These are phyloP conservation scores for Macrophomina phaseolina DNA, from an alignment of 2,329 filamentous ascomycete genomes.

Conservation along the genomic window DNA sequence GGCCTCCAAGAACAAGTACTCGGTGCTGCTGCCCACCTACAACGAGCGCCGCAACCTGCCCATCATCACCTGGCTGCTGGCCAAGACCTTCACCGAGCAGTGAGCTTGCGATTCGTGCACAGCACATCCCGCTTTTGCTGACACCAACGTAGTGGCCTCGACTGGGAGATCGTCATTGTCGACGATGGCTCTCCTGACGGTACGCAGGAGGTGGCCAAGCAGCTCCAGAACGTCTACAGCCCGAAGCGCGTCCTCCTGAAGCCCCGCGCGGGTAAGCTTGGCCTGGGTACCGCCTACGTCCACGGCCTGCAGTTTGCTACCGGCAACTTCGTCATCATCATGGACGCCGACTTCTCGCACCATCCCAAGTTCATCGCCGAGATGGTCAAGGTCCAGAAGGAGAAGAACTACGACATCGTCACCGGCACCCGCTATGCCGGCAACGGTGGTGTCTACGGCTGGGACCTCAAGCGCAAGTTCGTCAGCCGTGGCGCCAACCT, in stretches of 20 bases:
- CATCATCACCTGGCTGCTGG: constrained; percentile 92
- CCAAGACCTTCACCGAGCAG: constrained; percentile 89
- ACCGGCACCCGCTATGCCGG: constrained; percentile 94
- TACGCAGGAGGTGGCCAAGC: constrained; percentile 86
- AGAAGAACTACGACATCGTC: constrained; percentile 89
- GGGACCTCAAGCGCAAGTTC: constrained; percentile 83
- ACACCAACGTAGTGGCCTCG: constrained; percentile 70
- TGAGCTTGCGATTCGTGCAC: constrained; percentile 52
- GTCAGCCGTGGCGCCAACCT: constrained; percentile 89
- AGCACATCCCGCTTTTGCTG: constrained; percentile 61
- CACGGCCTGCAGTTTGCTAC: constrained; percentile 89
- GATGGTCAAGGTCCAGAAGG: constrained; percentile 85
- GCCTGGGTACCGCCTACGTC: constrained; percentile 95
- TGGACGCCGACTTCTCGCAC: constrained; percentile 99
- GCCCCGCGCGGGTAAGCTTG: constrained; percentile 90
- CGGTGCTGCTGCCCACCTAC: constrained; percentile 96
- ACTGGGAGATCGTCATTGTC: constrained; percentile 98
- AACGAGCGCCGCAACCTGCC: constrained; percentile 98
- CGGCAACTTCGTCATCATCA: constrained; percentile 98
- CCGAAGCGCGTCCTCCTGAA: constrained; percentile 79
- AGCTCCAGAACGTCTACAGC: constrained; percentile 85
- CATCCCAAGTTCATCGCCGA: constrained; percentile 98
- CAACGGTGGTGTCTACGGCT: constrained; percentile 85
- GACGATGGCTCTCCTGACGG: constrained; percentile 98
- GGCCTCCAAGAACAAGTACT: constrained; percentile 69